These are phyloP conservation scores for Jackrogersella multiformis DNA, from an alignment of 495 filamentous ascomycete genomes.

Conservation along the genomic window DNA sequence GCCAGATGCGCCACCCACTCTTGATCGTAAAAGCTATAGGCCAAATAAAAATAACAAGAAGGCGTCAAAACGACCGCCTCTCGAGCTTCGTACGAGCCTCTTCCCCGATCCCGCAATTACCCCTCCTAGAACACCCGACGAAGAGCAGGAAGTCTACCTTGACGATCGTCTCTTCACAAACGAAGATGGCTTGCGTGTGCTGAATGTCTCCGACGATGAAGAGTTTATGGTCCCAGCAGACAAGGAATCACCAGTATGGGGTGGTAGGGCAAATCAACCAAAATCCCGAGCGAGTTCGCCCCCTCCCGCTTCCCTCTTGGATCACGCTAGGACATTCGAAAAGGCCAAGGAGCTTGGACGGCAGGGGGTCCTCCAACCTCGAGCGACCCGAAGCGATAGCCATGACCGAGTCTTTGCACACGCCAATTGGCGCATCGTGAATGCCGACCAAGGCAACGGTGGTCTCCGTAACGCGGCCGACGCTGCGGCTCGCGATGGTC, in stretches of 20 bases:
- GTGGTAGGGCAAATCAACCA: slow-evolving; percentile 74
- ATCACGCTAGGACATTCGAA: slow-evolving; percentile 65
- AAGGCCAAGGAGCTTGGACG: slow-evolving; percentile 60
- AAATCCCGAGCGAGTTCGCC: slow-evolving; percentile 71
- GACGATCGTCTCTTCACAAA: slow-evolving; percentile 70
- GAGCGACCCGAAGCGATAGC: slow-evolving; percentile 59
- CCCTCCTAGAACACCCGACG: slow-evolving; percentile 69
- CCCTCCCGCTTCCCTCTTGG: slow-evolving; percentile 76
- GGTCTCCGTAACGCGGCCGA: slow-evolving; percentile 87
- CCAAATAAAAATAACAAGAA: slow-evolving; percentile 40
- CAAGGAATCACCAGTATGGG: slow-evolving; percentile 76
- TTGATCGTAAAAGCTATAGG: slow-evolving; percentile 45
- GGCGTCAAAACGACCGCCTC: slow-evolving; percentile 41
- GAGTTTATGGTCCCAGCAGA: slow-evolving; percentile 63
- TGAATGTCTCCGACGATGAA: slow-evolving; percentile 47
- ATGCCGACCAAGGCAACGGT: slow-evolving; percentile 88
- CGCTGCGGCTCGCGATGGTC: slow-evolving; percentile 72
- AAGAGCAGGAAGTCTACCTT: slow-evolving; percentile 55
- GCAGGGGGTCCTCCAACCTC: slow-evolving; percentile 58
- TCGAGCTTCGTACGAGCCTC: slow-evolving; percentile 55
- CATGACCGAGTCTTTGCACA: slow-evolving; percentile 71
- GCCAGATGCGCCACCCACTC: slow-evolving; percentile 50
- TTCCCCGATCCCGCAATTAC: slow-evolving; percentile 57
- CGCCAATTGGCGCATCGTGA: slow-evolving; percentile 82
- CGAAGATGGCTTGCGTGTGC: slow-evolving; percentile 59